Evolutionary conservation across 495 filamentous ascomycete genomes (phyloP).

Genomic region (Trichoderma reesei): DNA sequence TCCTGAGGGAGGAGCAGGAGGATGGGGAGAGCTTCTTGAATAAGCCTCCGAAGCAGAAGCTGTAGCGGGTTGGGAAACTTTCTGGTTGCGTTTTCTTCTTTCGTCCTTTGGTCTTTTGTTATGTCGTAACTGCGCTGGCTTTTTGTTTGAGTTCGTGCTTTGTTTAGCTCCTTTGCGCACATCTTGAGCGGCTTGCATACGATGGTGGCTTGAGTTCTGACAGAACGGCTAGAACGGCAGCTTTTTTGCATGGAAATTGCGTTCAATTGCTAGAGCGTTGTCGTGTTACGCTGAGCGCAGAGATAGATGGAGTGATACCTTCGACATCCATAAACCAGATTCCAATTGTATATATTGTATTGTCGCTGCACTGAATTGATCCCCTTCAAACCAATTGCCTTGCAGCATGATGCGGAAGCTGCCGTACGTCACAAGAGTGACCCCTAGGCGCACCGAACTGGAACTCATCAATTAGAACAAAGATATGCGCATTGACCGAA

Average conservation of each 20-base stretch:
- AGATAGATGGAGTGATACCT: not conserved
- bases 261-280: not conserved
- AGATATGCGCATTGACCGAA: too few relatives aligned
- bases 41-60: not conserved
- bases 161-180: not conserved
- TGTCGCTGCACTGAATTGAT: too few relatives aligned
- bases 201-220: not conserved
- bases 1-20: slow-evolving; percentile 41
- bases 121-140: too few relatives aligned
- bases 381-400: too few relatives aligned
- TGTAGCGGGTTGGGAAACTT: not conserved
- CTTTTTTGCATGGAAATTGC: not conserved
- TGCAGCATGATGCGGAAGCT: too few relatives aligned
- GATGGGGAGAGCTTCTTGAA: slow-evolving; percentile 15
- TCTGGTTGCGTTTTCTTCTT: not conserved
- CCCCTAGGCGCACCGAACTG: too few relatives aligned
- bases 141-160: not conserved
- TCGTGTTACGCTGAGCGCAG: not conserved
- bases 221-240: not conserved
- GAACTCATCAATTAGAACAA: too few relatives aligned
- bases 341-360: too few relatives aligned
- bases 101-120: not conserved
- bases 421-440: too few relatives aligned
- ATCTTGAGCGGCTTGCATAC: not conserved
- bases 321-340: too few relatives aligned